phyloP scores from a whole-genome alignment of 2,329 filamentous ascomycete genomes.

The Hymenoscyphus repandus region DNA sequence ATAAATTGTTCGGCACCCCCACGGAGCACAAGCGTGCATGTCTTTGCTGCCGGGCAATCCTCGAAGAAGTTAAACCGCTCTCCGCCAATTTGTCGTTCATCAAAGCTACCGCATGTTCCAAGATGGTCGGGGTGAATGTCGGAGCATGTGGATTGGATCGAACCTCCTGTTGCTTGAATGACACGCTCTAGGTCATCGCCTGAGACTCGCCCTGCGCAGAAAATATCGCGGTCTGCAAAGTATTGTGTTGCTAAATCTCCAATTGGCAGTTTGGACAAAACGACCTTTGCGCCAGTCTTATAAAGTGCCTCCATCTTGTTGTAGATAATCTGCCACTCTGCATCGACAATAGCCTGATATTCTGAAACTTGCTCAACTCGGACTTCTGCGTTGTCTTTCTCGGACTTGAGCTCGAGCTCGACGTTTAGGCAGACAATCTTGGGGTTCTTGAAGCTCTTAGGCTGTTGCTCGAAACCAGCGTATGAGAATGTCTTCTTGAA shows the following conservation, averaged over 20 bases:
- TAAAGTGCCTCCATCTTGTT: slow-evolving; percentile 96
- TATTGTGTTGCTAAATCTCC: slow-evolving; percentile 96
- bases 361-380: slow-evolving; percentile 97
- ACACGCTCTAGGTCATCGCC: slow-evolving; percentile 94
- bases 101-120: slow-evolving; percentile 83
- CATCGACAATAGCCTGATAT: slow-evolving; percentile 98
- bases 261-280: slow-evolving; percentile 94
- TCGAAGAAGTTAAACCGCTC: slow-evolving; percentile 99
- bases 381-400: slow-evolving; percentile 99
- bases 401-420: slow-evolving; percentile 95
- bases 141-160: slow-evolving; percentile 90
- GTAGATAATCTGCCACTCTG: slow-evolving; percentile 99
- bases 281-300: slow-evolving; percentile 93
- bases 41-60: slow-evolving; percentile 91
- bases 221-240: slow-evolving; percentile 96
- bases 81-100: slow-evolving; percentile 94
- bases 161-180: slow-evolving; percentile 88
- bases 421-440: slow-evolving; percentile 98
- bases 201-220: slow-evolving; percentile 92
- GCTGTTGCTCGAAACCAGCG: slow-evolving; percentile 98
- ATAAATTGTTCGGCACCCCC: slow-evolving; percentile 99
- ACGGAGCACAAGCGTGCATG: slow-evolving; percentile 90
- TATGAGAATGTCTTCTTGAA: slow-evolving; percentile 99
- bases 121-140: slow-evolving; percentile 88
- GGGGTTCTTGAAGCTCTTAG: slow-evolving; percentile 88